A percentile compares a stretch with the other conserved stretches of the same genome.
Conservation (phyloP, 2,329 filamentous ascomycete species). For the Tolypocladium endophyticum region DNA sequence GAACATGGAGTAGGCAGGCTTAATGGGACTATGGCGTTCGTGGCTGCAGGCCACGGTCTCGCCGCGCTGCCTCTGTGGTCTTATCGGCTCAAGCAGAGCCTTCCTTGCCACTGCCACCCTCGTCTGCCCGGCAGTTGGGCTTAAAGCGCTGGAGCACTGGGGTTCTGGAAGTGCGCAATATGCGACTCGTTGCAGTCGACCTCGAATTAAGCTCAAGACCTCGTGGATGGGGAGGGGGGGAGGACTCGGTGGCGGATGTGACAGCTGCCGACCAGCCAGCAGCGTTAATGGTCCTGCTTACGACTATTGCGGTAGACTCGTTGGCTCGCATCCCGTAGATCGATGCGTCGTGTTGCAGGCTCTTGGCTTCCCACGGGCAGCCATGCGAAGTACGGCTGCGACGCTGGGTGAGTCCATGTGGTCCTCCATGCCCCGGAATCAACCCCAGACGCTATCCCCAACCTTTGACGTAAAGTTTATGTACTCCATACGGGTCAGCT, state of each 20-base stretch:
- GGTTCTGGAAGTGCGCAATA: too few species aligned
- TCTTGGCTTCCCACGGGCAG: background rate
- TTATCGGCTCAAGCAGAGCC: background rate
- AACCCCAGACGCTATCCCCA: background rate
- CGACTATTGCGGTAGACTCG: background rate
- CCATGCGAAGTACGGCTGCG: background rate
- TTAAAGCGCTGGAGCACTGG: background rate
- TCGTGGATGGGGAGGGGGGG: background rate
- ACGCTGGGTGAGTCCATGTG: background rate
- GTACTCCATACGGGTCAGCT: background rate
- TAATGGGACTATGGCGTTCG: background rate
- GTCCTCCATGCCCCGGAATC: background rate
- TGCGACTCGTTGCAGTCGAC: background rate
- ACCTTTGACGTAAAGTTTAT: background rate
- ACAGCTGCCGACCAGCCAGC: background rate
- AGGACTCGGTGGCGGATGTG: background rate
- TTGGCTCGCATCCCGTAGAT: background rate
- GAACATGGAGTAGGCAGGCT: background rate
- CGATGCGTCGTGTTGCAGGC: background rate
- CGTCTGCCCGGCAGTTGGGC: background rate
- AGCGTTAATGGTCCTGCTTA: too few species aligned
- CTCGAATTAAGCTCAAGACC: background rate
- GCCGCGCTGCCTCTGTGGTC: background rate
- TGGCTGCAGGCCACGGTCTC: background rate
- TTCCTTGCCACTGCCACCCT: background rate